Conservation (phyloP, 2,329 filamentous ascomycete species). For the Drechslerella dactyloides region DNA sequence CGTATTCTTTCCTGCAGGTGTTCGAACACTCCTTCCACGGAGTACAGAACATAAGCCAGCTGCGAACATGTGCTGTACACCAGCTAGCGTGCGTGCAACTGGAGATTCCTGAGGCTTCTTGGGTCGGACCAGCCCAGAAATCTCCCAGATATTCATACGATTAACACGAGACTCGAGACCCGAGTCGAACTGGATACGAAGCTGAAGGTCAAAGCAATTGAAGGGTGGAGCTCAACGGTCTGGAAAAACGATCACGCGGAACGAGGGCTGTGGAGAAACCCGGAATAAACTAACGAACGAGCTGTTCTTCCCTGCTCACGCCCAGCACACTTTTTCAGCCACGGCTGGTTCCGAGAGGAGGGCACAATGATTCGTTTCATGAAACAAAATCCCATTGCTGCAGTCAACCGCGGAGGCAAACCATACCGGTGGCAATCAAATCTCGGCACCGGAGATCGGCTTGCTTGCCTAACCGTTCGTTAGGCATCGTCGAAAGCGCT, state of each 20-base stretch:
- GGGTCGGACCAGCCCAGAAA: neutral
- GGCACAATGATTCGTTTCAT: slow-evolving; percentile 27
- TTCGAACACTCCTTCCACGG: neutral
- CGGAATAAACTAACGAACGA: slow-evolving; percentile 23
- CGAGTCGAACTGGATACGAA: neutral
- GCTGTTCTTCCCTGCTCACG: neutral
- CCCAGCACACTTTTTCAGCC: slow-evolving; percentile 24
- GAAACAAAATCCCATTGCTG: slow-evolving; percentile 29
- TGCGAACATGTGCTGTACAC: neutral
- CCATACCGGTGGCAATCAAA: neutral
- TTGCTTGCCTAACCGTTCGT: neutral
- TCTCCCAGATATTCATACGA: neutral
- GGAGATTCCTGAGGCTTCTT: neutral
- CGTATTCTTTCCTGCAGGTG: neutral
- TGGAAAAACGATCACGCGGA: slow-evolving; percentile 47
- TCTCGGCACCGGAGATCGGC: neutral
- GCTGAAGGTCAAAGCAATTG: slow-evolving; percentile 18
- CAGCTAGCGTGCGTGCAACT: neutral
- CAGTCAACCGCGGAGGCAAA: slow-evolving; percentile 3
- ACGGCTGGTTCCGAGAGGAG: slow-evolving; percentile 42
- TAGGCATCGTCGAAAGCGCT: neutral
- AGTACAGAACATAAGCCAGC: neutral
- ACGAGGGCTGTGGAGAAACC: slow-evolving; percentile 32
- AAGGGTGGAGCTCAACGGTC: slow-evolving; percentile 26
- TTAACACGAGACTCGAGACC: neutral